Evolutionary conservation across 140 eudicot genomes (phyloP).

Genomic region (Oenanthe javanica): DNA sequence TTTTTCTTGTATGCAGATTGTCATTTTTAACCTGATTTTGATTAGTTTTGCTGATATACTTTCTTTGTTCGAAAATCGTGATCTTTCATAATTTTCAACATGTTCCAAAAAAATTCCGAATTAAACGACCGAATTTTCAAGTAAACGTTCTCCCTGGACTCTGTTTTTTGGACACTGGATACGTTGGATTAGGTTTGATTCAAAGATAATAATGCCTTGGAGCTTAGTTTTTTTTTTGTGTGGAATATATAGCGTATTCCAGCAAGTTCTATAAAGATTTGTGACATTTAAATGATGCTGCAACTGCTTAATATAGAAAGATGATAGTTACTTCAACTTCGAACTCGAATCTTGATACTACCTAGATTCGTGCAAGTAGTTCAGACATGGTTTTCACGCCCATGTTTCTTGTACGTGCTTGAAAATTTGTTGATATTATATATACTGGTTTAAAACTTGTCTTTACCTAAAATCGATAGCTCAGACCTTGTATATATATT

Average conservation of each 20-base stretch:
- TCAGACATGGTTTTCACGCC: not conserved
- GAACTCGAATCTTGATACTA: not conserved
- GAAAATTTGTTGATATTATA: too few relatives aligned
- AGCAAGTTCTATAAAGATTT: not conserved
- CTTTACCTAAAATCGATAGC: not conserved
- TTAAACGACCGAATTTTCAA: not conserved
- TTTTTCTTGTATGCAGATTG: not conserved
- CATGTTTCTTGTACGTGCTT: not conserved
- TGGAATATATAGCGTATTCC: not conserved
- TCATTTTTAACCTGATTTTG: not conserved
- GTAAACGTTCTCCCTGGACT: too few relatives aligned
- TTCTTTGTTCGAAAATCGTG: too few relatives aligned
- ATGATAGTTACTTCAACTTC: not conserved
- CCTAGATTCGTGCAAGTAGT: not conserved
- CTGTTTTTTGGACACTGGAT: not conserved
- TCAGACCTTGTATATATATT: not conserved
- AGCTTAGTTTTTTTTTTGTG: not conserved
- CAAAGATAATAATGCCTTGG: not conserved
- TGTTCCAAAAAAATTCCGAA: not conserved
- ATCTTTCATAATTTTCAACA: not conserved
- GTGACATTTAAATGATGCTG: not conserved
- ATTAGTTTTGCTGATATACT: too few relatives aligned
- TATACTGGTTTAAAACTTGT: not conserved
- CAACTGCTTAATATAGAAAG: not conserved
- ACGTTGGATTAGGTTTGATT: not conserved